Conservation (phyloP, 352 stramenopile species). For the Globisporangium carolinianum region DNA sequence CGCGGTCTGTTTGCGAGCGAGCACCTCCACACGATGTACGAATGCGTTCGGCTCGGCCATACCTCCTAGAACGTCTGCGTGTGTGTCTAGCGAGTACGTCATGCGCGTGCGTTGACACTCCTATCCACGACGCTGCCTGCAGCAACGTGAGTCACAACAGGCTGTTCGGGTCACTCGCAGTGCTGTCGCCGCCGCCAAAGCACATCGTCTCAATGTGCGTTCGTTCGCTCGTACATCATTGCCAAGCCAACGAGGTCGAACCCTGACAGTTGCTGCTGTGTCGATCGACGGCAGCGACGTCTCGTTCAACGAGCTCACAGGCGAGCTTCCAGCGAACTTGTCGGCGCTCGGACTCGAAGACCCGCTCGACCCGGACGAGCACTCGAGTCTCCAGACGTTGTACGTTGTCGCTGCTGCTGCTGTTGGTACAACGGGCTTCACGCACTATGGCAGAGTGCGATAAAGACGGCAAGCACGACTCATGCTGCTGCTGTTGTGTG, state of each 20-base stretch:
- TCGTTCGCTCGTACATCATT: not conserved
- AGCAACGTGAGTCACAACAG: constrained; percentile 51
- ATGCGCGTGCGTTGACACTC: not conserved
- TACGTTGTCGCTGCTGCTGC: constrained; percentile 15
- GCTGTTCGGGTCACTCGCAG: constrained; percentile 31
- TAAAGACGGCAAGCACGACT: not conserved
- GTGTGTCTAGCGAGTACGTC: not conserved
- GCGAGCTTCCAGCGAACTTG: constrained; percentile 27
- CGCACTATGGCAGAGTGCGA: no score
- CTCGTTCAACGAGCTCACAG: constrained; percentile 43
- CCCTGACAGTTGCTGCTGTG: not conserved
- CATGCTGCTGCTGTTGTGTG: no score
- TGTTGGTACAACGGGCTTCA: no score
- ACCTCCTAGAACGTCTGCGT: no score
- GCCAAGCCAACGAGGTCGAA: no score
- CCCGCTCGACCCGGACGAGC: constrained; percentile 40
- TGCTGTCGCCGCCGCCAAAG: constrained; percentile 20
- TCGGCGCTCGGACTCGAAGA: constrained; percentile 37
- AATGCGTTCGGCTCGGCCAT: no score
- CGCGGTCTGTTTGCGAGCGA: constrained; percentile 34
- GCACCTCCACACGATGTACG: constrained; percentile 45
- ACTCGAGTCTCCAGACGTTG: constrained; percentile 34
- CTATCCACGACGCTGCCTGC: not conserved
- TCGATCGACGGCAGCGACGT: constrained; percentile 29
- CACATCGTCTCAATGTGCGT: constrained; percentile 36